Evolutionary conservation across 176 grass and related monocot species (phyloP).

Genomic region (Puya raimondii): DNA sequence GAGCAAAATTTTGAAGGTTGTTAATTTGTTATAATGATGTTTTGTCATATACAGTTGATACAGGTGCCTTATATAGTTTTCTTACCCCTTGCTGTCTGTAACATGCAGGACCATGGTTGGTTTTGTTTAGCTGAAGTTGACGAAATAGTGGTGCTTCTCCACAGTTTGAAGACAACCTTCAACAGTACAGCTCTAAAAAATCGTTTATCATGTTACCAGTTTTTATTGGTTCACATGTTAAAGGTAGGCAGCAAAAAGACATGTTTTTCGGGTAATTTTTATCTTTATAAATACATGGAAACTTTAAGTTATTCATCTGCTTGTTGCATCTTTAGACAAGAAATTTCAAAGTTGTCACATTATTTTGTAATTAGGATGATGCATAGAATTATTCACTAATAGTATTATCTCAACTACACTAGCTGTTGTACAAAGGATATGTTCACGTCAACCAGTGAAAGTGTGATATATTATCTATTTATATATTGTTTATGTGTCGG

Average conservation of each 20-base stretch:
- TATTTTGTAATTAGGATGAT: not conserved
- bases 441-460: not conserved
- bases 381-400: not conserved
- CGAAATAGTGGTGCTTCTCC: constrained; percentile 84
- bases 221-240: constrained; percentile 84
- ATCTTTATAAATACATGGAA: not conserved
- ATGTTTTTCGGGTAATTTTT: constrained; percentile 6
- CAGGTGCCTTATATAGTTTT: not conserved
- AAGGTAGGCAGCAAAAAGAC: constrained; percentile 35
- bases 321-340: too few relatives aligned
- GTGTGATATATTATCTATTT: not conserved
- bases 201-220: constrained; percentile 72
- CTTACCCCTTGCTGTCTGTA: constrained; percentile 9
- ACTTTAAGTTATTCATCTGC: too few relatives aligned
- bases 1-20: constrained; percentile 84
- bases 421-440: not conserved
- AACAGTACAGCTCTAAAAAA: constrained; percentile 43
- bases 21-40: constrained; percentile 5
- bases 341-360: not conserved
- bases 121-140: constrained; percentile 59
- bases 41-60: constrained; percentile 12
- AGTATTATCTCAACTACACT: not conserved
- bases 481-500: not conserved
- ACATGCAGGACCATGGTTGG: constrained; percentile 51
- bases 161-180: constrained; percentile 45